A percentile compares a stretch with the other conserved stretches of the same genome.
phyloP scores from a whole-genome alignment of 495 filamentous ascomycete genomes.

The Cercophora sp. region DNA sequence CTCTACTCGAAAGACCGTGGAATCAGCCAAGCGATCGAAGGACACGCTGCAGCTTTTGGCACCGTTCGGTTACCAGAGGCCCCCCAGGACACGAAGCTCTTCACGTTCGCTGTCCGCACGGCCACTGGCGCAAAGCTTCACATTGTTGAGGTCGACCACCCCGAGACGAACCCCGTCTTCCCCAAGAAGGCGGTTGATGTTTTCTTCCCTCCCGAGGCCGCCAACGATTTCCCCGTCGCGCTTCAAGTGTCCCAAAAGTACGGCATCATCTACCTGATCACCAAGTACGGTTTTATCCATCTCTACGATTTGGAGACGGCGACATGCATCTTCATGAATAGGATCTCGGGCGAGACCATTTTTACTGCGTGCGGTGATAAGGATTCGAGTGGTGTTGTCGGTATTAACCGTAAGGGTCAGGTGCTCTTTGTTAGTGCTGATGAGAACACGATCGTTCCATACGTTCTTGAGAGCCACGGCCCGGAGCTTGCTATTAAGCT shows the following conservation, averaged over 20 bases:
- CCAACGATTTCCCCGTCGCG: slow-evolving; percentile 95
- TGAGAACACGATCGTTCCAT: slow-evolving; percentile 84
- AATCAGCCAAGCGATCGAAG: slow-evolving; percentile 97
- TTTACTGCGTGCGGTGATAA: slow-evolving; percentile 86
- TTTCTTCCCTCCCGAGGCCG: slow-evolving; percentile 92
- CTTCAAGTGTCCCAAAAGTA: slow-evolving; percentile 97
- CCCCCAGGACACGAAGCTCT: slow-evolving; percentile 85
- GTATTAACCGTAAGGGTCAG: slow-evolving; percentile 95
- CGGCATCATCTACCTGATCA: slow-evolving; percentile 92
- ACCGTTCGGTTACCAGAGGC: slow-evolving; percentile 84
- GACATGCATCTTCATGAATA: slow-evolving; percentile 99
- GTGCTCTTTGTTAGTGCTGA: slow-evolving; percentile 90
- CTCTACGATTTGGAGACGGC: slow-evolving; percentile 96
- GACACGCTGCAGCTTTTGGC: slow-evolving; percentile 93
- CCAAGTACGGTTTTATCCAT: slow-evolving; percentile 99
- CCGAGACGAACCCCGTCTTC: slow-evolving; percentile 79
- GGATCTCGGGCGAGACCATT: slow-evolving; percentile 98
- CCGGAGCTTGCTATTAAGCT: slow-evolving; percentile 89
- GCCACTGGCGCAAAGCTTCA: slow-evolving; percentile 90
- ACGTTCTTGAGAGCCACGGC: slow-evolving; percentile 92
- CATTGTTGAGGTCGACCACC: slow-evolving; percentile 95
- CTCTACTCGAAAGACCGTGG: slow-evolving; percentile 92
- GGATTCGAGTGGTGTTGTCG: slow-evolving; percentile 83
- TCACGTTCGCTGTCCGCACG: slow-evolving; percentile 91
- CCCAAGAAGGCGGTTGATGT: slow-evolving; percentile 94